phyloP scores from a whole-genome alignment of 352 stramenopile genomes.

The Phytophthora pseudosyringae region DNA sequence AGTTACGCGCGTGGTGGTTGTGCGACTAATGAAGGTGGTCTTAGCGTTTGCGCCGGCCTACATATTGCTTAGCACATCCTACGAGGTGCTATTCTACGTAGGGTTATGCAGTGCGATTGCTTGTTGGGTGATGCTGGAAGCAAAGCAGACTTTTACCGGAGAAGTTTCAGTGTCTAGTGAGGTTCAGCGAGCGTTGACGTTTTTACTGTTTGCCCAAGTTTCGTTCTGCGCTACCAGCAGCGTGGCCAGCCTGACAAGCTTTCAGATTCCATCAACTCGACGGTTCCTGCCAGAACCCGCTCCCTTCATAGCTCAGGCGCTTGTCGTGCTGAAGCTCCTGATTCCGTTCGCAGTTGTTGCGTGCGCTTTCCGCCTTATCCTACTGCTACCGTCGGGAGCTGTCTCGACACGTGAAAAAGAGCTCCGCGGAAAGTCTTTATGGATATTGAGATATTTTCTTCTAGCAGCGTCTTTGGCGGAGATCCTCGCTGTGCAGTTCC shows the following conservation, averaged over 20 bases:
- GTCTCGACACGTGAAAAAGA: conserved; percentile 16
- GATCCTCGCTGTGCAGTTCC: conserved; percentile 71
- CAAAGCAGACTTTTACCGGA: not conserved
- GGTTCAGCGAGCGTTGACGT: conserved; percentile 67
- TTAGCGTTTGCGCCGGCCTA: conserved; percentile 62
- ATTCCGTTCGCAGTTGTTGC: conserved; percentile 78
- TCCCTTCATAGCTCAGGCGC: conserved; percentile 62
- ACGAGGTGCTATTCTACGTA: conserved; percentile 80
- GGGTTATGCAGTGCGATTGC: conserved; percentile 54
- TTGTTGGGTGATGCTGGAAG: conserved; percentile 69
- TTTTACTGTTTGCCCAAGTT: conserved; percentile 78
- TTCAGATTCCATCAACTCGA: conserved; percentile 77
- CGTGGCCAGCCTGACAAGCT: conserved; percentile 83
- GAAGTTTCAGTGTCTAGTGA: conserved; percentile 30
- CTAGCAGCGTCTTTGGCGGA: conserved; percentile 68
- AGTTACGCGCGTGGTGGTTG: conserved; percentile 6
- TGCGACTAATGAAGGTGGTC: conserved; percentile 53
- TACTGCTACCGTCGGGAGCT: conserved; percentile 36
- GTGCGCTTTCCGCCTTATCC: conserved; percentile 62
- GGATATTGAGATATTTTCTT: conserved; percentile 54
- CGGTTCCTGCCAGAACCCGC: conserved; percentile 75
- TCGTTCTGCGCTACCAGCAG: conserved; percentile 87
- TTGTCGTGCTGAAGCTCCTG: conserved; percentile 79
- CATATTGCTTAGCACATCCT: conserved; percentile 74
- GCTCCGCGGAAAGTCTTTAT: conserved; percentile 11